A percentile compares a stretch with the other conserved stretches of the same genome.
Conservation (phyloP, 257 asterid genomes). For the Solanum clarkiae region DNA sequence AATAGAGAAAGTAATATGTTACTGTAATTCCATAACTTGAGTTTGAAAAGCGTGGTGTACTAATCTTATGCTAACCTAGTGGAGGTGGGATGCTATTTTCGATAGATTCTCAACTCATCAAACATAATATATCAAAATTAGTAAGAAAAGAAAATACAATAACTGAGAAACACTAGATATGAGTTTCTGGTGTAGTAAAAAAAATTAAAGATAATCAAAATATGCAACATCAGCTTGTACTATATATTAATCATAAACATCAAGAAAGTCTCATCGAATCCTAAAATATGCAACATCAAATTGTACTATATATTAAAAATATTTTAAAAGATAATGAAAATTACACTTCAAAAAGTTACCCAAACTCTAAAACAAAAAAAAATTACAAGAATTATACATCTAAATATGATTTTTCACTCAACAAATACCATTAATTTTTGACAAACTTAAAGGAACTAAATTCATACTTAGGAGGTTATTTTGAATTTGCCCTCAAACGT, state of each 20-base stretch:
- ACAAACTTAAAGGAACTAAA: not conserved
- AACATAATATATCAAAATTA: too few species aligned
- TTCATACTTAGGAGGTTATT: not conserved
- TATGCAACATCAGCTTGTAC: too few species aligned
- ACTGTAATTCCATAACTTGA: too few species aligned
- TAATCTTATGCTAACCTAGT: too few species aligned
- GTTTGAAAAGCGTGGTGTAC: not conserved
- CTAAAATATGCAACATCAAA: not conserved
- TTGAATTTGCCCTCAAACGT: not conserved
- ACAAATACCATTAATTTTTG: not conserved
- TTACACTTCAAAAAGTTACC: not conserved
- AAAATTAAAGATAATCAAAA: too few species aligned
- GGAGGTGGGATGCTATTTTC: not conserved
- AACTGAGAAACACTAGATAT: not conserved
- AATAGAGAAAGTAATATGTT: too few species aligned
- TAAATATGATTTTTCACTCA: not conserved
- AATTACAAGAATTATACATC: not conserved
- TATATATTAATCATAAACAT: not conserved
- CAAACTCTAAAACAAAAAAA: not conserved
- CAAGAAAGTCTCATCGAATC: not conserved
- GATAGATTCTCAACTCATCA: not conserved
- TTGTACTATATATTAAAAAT: not conserved
- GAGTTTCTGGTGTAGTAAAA: too few species aligned
- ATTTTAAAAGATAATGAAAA: not conserved
- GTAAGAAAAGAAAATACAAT: not conserved